Conservation (phyloP, 1,139 yeast species). For the Scheffersomyces insectosa region DNA sequence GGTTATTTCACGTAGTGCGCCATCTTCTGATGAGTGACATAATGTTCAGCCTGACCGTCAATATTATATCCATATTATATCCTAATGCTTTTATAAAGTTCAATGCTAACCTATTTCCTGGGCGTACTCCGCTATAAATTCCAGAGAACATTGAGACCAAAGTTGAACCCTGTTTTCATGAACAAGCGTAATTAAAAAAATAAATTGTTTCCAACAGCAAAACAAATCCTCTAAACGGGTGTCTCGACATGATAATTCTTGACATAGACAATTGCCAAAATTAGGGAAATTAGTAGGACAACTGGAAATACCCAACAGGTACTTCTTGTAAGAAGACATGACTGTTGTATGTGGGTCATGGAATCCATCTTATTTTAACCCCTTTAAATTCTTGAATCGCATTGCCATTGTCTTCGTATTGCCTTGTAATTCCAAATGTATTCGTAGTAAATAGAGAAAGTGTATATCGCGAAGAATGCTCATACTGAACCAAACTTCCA, state of each 20-base stretch:
- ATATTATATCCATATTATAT: constrained; percentile 24
- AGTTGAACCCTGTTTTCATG: constrained; percentile 17
- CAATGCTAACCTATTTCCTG: constrained; percentile 22
- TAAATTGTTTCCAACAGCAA: constrained; percentile 20
- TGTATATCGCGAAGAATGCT: constrained; percentile 24
- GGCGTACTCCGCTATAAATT: constrained; percentile 22
- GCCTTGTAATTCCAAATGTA: constrained; percentile 6
- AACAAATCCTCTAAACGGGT: constrained; percentile 24
- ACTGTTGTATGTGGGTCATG: constrained; percentile 15
- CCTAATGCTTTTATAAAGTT: constrained; percentile 22
- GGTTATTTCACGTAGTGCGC: constrained; percentile 38
- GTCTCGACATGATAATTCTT: constrained; percentile 20
- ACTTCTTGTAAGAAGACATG: constrained; percentile 18
- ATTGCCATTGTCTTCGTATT: constrained; percentile 4
- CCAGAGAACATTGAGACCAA: constrained; percentile 22
- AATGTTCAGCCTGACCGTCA: constrained; percentile 37
- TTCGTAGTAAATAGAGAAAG: constrained; percentile 15
- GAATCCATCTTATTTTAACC: constrained; percentile 14
- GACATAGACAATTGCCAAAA: constrained; percentile 17
- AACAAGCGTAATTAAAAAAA: constrained; percentile 20
- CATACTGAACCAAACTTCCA: constrained; percentile 42
- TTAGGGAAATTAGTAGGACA: constrained; percentile 13
- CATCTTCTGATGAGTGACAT: constrained; percentile 36
- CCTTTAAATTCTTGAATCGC: constrained; percentile 6
- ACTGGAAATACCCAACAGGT: constrained; percentile 15